Evolutionary conservation across 257 asterid genomes (phyloP), one percentile per base, ranked within the genome.

Genomic region (Hygrophila difformis): DNA sequence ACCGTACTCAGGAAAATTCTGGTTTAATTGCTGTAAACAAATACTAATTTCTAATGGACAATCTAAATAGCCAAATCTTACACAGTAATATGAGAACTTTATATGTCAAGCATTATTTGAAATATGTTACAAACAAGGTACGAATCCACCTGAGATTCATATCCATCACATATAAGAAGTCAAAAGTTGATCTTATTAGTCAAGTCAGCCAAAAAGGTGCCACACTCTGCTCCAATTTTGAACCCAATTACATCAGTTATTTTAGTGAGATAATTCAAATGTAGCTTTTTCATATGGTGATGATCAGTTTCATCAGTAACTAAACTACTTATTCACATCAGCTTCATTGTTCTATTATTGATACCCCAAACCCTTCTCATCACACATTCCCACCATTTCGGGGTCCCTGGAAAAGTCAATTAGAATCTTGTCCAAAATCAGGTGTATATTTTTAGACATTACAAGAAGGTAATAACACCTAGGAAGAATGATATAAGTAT

Each of bases 1-100:
- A 19, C 51, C 34, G 34, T 46, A 47, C n/a, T 13, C 39, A 53
- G 43, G 50, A 55, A 40, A 45, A 55, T 53, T 38, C 26, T 8
- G 21, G 33, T 58, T 44, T 53, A 46, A 53, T 15, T n/a, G 28
- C 29, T 2, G 7, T 24, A 57, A 29, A 35, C 20, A 42, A 31
- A 48, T 44, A 33, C 3, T n/a, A 54, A 31, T 40, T 47, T 39
- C 29, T 28, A 14, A 28, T 44, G 37, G 23, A 51, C 18, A n/a
- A 22, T 23, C 31, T 18, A 44, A 51, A 37, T 16, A 19, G 28
- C 41, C 38, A 29, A 36, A 44, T 47, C 35, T 39, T 46, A 40
- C n/a, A 11, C 13, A 35, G 42, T 39, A 41, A 11, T 31, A 5
- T 26, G 40, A 23, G 49, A 12, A 26, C 52, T 15, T 47, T n/a